These are phyloP conservation scores for Plectranthus barbatus DNA, from an alignment of 257 asterid species.

Conservation along the genomic window DNA sequence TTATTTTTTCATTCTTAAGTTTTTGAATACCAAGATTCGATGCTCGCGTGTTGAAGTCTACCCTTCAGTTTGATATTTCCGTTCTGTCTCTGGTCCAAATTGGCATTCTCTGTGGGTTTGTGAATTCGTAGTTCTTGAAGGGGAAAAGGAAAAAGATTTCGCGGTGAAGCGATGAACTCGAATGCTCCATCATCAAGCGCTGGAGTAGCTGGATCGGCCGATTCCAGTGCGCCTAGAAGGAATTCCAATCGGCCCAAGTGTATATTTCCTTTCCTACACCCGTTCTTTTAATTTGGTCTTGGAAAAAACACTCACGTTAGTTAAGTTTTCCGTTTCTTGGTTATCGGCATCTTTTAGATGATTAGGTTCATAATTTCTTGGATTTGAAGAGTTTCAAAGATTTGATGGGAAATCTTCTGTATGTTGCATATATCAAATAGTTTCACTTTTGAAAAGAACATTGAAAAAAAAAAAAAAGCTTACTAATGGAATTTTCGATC, in stretches of 20 bases:
- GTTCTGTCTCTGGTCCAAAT: not conserved
- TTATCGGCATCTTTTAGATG: not conserved
- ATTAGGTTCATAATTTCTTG: not conserved
- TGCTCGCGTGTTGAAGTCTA: conserved; percentile 2
- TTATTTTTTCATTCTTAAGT: not conserved
- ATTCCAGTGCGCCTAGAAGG: conserved; percentile 49
- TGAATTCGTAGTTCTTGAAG: not conserved
- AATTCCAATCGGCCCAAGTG: conserved; percentile 91
- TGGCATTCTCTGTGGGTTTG: not conserved
- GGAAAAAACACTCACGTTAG: not conserved
- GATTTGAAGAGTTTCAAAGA: not conserved
- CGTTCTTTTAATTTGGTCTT: too few relatives aligned
- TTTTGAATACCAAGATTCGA: conserved; percentile 2
- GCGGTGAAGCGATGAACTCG: conserved; percentile 47
- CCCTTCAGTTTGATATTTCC: conserved; percentile 6
- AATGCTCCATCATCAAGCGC: conserved; percentile 63
- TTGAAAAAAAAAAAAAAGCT: not conserved
- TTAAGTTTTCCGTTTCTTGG: not conserved
- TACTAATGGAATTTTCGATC: not conserved
- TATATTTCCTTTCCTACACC: conserved; percentile 6
- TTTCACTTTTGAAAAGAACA: not conserved
- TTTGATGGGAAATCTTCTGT: not conserved
- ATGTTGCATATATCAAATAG: not conserved
- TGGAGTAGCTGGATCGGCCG: conserved; percentile 70
- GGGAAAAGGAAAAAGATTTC: not conserved